These are phyloP conservation scores for Backusella sp. DNA, from an alignment of 192 early-diverging fungal species.

Conservation along the genomic window DNA sequence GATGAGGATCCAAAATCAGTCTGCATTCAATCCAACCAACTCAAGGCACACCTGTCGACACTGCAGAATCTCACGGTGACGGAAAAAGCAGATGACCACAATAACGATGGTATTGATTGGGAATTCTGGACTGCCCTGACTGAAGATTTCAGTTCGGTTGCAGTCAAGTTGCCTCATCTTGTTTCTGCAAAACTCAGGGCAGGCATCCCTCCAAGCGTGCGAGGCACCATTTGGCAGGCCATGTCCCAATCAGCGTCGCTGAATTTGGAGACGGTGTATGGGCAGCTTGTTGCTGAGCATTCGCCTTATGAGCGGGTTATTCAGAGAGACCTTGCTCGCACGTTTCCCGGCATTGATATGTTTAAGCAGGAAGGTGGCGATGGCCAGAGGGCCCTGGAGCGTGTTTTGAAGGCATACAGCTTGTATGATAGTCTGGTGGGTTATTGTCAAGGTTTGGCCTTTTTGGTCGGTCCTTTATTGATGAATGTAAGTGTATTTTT, in stretches of 20 bases:
- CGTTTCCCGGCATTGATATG: slow-evolving; percentile 87
- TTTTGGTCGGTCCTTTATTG: slow-evolving; percentile 89
- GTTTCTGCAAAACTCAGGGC: slow-evolving; percentile 65
- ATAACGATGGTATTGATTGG: slow-evolving; percentile 43
- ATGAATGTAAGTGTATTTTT: slow-evolving; percentile 66
- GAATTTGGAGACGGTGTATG: slow-evolving; percentile 79
- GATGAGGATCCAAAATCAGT: slow-evolving; percentile 56
- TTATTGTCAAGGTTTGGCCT: slow-evolving; percentile 97
- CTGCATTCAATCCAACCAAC: slow-evolving; percentile 52
- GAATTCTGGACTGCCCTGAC: slow-evolving; percentile 83
- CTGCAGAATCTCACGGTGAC: slow-evolving; percentile 40
- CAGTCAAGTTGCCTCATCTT: slow-evolving; percentile 57
- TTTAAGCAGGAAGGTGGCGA: slow-evolving; percentile 79
- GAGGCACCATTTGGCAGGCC: slow-evolving; percentile 88
- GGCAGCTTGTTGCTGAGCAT: slow-evolving; percentile 66
- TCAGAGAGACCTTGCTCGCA: slow-evolving; percentile 89
- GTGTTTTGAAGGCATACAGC: slow-evolving; percentile 92
- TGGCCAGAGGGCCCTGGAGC: slow-evolving; percentile 84
- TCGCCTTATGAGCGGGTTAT: slow-evolving; percentile 91
- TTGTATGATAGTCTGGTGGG: slow-evolving; percentile 93
- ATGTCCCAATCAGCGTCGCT: slow-evolving; percentile 79
- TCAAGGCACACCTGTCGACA: slow-evolving; percentile 48
- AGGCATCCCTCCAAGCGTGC: slow-evolving; percentile 78
- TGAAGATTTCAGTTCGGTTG: slow-evolving; percentile 67
- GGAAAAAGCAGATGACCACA: not conserved